phyloP scores from a whole-genome alignment of 345 rosid species.

The Salix purpurea region DNA sequence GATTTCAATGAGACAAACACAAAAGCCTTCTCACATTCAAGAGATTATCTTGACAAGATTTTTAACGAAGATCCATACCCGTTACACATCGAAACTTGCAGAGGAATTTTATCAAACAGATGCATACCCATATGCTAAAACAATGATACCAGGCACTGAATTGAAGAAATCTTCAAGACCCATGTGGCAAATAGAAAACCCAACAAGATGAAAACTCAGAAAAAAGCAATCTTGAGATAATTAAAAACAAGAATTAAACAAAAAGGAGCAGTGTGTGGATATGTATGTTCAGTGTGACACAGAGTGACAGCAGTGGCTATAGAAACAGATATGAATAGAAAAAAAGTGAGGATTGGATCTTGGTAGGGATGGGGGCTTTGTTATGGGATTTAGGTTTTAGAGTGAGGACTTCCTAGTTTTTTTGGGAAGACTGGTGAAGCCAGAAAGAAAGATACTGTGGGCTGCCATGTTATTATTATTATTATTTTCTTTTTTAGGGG shows the following conservation, averaged over 20 bases:
- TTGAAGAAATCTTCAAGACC: not conserved
- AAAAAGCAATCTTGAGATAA: not conserved
- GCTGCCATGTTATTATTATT: no score
- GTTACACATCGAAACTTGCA: not conserved
- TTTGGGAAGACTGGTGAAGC: not conserved
- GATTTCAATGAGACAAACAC: not conserved
- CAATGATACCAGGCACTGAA: not conserved
- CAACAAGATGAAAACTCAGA: not conserved
- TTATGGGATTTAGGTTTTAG: not conserved
- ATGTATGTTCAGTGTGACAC: no score
- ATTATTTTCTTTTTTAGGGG: no score
- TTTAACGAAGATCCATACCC: not conserved
- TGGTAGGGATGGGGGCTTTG: not conserved
- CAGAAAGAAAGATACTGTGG: not conserved
- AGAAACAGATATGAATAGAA: not conserved
- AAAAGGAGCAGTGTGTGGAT: not conserved
- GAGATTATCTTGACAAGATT: not conserved
- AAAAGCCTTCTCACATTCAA: not conserved
- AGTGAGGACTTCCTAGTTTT: not conserved
- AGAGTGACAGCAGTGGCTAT: no score
- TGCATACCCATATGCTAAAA: not conserved
- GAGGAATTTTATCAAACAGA: not conserved
- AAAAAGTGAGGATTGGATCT: not conserved
- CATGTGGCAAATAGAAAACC: not conserved
- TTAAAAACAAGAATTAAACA: not conserved